These are phyloP conservation scores for Tulasnella sp. DNA, from an alignment of 768 basidiomycete genomes.

Conservation along the genomic window DNA sequence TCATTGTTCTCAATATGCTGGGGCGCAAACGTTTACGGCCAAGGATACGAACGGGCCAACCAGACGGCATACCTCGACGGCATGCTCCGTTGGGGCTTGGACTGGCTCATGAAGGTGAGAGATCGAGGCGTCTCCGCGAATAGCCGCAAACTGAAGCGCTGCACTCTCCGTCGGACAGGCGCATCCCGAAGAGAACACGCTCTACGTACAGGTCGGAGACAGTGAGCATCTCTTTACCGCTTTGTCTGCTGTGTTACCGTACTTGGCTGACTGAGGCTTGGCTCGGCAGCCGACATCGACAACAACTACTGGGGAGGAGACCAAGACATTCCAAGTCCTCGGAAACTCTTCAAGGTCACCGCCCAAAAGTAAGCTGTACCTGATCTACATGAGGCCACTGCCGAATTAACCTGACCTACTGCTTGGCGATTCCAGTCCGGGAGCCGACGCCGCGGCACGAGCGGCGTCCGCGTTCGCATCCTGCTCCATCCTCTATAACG, in stretches of 20 bases:
- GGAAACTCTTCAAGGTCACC: slow-evolving; percentile 73
- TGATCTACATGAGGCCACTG: background rate
- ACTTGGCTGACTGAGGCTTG: background rate
- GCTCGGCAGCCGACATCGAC: slow-evolving; percentile 42
- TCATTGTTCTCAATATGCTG: slow-evolving; percentile 54
- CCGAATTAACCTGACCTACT: background rate
- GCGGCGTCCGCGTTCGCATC: slow-evolving; percentile 81
- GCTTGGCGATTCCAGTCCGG: slow-evolving; percentile 39
- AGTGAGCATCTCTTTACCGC: slow-evolving; percentile 28
- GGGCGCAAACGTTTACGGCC: slow-evolving; percentile 77
- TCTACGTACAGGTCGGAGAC: slow-evolving; percentile 68
- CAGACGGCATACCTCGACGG: slow-evolving; percentile 88
- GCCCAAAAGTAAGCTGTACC: slow-evolving; percentile 34
- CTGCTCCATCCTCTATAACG: slow-evolving; percentile 70
- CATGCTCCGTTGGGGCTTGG: slow-evolving; percentile 81
- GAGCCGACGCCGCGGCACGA: slow-evolving; percentile 80
- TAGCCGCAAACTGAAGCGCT: background rate
- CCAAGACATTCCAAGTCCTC: slow-evolving; percentile 54
- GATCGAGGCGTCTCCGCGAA: background rate
- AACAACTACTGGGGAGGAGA: slow-evolving; percentile 89
- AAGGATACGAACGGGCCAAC: slow-evolving; percentile 75
- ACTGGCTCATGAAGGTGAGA: slow-evolving; percentile 78
- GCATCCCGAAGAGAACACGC: slow-evolving; percentile 57
- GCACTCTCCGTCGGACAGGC: slow-evolving; percentile 39
- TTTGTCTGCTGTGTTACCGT: background rate